Evolutionary conservation across 1,139 yeast species (phyloP).

Genomic region (Saccharomyces pastorianus): DNA sequence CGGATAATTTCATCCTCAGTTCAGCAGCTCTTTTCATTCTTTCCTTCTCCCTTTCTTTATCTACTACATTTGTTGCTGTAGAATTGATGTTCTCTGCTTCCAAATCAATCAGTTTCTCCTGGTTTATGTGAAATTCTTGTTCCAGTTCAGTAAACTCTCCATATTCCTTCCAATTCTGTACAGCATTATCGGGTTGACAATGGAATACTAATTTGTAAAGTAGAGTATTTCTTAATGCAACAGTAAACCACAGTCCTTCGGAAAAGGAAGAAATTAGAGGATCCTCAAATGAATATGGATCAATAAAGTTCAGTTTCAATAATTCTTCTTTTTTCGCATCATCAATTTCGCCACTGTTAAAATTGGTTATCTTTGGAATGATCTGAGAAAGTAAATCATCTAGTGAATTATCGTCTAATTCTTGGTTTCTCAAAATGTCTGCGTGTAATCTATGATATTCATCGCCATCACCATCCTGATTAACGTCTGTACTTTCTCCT

Average conservation of each 20-base stretch:
- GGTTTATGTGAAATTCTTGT: slow-evolving; percentile 50
- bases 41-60: slow-evolving; percentile 3
- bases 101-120: slow-evolving; percentile 32
- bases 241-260: slow-evolving; percentile 81
- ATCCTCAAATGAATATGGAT: slow-evolving; percentile 83
- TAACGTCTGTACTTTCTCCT: slow-evolving; percentile 3
- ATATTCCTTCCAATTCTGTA: slow-evolving; percentile 82
- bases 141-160: slow-evolving; percentile 56
- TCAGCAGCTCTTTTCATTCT: slow-evolving; percentile 14
- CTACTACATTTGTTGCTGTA: slow-evolving; percentile 3
- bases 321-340: slow-evolving; percentile 8
- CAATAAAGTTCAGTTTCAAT: slow-evolving; percentile 45
- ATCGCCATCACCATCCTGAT: neutral
- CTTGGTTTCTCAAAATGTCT: slow-evolving; percentile 18
- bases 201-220: slow-evolving; percentile 81
- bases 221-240: slow-evolving; percentile 76
- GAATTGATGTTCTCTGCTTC: slow-evolving; percentile 12
- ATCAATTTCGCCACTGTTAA: slow-evolving; percentile 7
- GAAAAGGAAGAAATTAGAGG: slow-evolving; percentile 73
- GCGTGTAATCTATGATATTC: slow-evolving; percentile 8
- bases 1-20: slow-evolving; percentile 25
- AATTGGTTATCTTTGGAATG: slow-evolving; percentile 14
- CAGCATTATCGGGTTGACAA: slow-evolving; percentile 89
- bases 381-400: slow-evolving; percentile 37
- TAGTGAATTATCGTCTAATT: slow-evolving; percentile 40